Evolutionary conservation across 169 alveolate species (phyloP), one percentile per base, ranked within the genome.

Genomic region (Plasmodium malariae): DNA sequence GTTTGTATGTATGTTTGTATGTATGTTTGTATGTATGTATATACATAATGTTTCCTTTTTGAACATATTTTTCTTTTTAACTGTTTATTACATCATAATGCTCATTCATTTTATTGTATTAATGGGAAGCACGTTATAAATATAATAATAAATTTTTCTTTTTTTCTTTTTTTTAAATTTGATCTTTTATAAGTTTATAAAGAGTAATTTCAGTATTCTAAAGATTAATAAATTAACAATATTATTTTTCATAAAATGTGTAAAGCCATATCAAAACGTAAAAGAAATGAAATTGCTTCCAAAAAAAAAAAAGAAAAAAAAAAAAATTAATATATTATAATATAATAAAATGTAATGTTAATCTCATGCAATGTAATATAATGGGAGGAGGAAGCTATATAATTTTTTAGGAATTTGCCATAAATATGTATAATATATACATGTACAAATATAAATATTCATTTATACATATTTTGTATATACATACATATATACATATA

Each of bases 71-170:
- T 43, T 12, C 24, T 30, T 32, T 55, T 51, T 54, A 30, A 32
- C 63, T 26, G 24, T 12, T 48, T 73, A 86, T 86, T 86, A 73
- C 88, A 54, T 73, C 88, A 86, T 86, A 74, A 73, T 73, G 92
- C 80, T 73, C 88, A 68, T 86, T 86, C 88, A 73, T 73, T 70
- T 51, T 86, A 74, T 37, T 36, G n/a, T n/a, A n/a, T n/a, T n/a
- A n/a, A n/a, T n/a, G n/a, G n/a, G n/a, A n/a, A n/a, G n/a, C n/a
- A n/a, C n/a, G n/a, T n/a, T n/a, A n/a, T n/a, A n/a, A n/a, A 48
- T 48, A 49, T 49, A 49, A n/a, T n/a, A n/a, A 49, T 49, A 49
- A n/a, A 49, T 9, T n/a, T 48, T n/a, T 48, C 9, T 67, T 7
- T 67, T 24, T 19, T 19, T 51, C 28, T 57, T n/a, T 57, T 57